These are phyloP conservation scores for Chaetomiaceae sp. DNA, from an alignment of 2,329 filamentous ascomycete species.

Conservation along the genomic window DNA sequence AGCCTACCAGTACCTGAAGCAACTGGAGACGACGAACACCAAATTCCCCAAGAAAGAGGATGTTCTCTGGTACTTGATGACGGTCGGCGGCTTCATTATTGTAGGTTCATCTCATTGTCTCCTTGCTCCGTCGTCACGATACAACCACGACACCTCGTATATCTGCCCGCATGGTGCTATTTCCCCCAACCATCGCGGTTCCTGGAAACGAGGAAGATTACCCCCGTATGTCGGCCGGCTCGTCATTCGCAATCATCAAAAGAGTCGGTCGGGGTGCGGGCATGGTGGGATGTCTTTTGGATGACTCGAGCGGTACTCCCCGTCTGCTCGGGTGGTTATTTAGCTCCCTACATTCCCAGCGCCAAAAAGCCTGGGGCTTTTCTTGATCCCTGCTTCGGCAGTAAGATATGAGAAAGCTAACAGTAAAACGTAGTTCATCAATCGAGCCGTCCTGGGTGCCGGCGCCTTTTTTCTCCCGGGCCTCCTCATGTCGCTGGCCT, in stretches of 20 bases:
- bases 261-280: slow-evolving; percentile 61
- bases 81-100: slow-evolving; percentile 66
- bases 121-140: slow-evolving; percentile 26
- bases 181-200: slow-evolving; percentile 68
- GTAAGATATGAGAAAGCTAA: slow-evolving; percentile 18
- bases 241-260: slow-evolving; percentile 56
- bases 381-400: not conserved
- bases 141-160: slow-evolving; percentile 41
- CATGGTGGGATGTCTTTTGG: slow-evolving; percentile 72
- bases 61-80: slow-evolving; percentile 74
- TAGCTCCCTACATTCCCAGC: slow-evolving; percentile 56
- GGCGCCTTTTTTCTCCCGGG: slow-evolving; percentile 54
- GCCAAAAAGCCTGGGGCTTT: slow-evolving; percentile 1
- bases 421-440: slow-evolving; percentile 42
- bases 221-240: slow-evolving; percentile 60
- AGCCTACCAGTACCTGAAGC: slow-evolving; percentile 70
- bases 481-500: slow-evolving; percentile 73
- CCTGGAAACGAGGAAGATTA: slow-evolving; percentile 79
- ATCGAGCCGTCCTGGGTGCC: slow-evolving; percentile 49
- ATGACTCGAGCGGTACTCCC: slow-evolving; percentile 61
- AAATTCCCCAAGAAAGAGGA: slow-evolving; percentile 74
- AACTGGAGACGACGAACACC: slow-evolving; percentile 66
- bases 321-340: slow-evolving; percentile 56
- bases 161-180: slow-evolving; percentile 73
- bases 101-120: slow-evolving; percentile 55